Conservation (phyloP, 768 basidiomycete genomes). For the Suillus subluteus region DNA sequence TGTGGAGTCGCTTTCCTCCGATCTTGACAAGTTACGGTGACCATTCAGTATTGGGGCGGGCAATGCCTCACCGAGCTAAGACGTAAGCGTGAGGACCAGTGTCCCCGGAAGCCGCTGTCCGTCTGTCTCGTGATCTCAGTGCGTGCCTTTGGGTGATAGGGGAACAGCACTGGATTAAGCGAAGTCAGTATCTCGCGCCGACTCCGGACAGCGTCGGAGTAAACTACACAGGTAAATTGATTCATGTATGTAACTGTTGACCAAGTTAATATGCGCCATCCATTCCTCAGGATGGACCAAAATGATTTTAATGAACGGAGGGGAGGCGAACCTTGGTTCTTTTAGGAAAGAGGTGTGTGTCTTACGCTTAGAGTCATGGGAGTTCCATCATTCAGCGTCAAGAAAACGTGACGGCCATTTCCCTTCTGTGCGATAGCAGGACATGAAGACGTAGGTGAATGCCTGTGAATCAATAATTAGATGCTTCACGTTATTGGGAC, state of each 20-base stretch:
- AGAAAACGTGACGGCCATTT: no score
- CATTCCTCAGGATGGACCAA: not conserved
- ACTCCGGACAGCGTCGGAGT: not conserved
- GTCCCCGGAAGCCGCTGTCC: constrained; percentile 2
- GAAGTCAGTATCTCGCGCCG: constrained; percentile 1
- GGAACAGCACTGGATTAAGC: not conserved
- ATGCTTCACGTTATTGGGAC: constrained; percentile 5
- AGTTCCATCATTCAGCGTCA: not conserved
- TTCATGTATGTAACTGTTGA: not conserved
- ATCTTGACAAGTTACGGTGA: constrained; percentile 22
- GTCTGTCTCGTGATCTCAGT: constrained; percentile 4
- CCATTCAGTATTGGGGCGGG: constrained; percentile 13
- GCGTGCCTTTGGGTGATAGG: constrained; percentile 1
- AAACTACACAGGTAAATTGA: constrained; percentile 3
- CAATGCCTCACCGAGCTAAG: constrained; percentile 15
- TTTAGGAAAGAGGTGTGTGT: not conserved
- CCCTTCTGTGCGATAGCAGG: constrained; percentile 6
- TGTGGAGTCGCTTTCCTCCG: constrained; percentile 28
- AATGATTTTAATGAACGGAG: constrained; percentile 1
- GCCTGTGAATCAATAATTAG: constrained; percentile 1
- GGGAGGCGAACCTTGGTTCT: not conserved
- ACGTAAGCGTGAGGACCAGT: constrained; percentile 25
- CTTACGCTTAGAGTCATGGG: constrained; percentile 4
- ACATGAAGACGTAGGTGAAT: constrained; percentile 4
- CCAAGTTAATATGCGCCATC: not conserved